Evolutionary conservation across 1,284 basidiomycete genomes (phyloP).

Genomic region (Ceratobasidium sp.): DNA sequence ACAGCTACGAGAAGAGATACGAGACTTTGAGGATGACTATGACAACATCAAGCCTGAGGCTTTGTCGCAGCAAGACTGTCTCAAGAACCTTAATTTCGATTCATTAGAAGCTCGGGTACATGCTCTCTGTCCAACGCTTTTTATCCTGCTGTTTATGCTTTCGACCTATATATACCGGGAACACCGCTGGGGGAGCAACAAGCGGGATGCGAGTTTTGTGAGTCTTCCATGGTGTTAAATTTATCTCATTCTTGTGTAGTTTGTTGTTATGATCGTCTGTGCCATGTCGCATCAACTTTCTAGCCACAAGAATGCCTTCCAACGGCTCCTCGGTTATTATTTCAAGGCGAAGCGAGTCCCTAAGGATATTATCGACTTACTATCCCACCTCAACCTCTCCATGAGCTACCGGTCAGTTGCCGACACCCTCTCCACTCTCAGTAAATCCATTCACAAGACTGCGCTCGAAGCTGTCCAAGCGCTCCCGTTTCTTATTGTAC

Average conservation of each 20-base stretch:
- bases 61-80: neutral
- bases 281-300: neutral
- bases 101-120: neutral
- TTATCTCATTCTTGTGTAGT: neutral
- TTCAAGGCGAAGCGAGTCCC: constrained; percentile 19
- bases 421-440: neutral
- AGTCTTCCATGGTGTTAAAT: neutral
- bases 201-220: neutral
- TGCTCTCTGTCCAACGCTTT: neutral
- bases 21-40: neutral
- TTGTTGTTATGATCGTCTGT: neutral
- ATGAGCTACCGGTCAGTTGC: neutral
- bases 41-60: neutral
- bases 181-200: neutral
- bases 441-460: neutral
- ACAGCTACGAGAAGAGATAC: neutral
- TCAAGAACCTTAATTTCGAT: neutral
- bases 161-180: neutral
- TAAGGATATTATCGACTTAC: neutral
- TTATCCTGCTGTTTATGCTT: neutral
- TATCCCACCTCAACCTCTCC: neutral
- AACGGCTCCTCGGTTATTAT: neutral
- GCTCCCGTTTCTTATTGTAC: neutral
- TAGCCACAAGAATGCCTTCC: neutral
- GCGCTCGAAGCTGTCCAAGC: neutral